Conservation (phyloP, 352 stramenopile species). For the Achlya hypogyna region DNA sequence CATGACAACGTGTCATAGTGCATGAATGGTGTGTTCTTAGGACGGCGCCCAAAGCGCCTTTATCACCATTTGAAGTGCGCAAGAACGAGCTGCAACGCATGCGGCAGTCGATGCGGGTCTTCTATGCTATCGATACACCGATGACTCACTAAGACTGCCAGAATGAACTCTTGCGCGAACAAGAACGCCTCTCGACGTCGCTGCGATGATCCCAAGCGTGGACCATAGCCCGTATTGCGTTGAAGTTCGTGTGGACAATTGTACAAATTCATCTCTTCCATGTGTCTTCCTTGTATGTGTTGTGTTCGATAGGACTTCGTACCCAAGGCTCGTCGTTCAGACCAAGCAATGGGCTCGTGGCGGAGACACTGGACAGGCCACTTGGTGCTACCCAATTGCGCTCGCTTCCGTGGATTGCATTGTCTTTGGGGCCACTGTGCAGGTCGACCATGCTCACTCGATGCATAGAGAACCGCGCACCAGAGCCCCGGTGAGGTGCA, state of each 20-base stretch:
- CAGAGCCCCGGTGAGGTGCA: too few species aligned
- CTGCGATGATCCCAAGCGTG: neutral
- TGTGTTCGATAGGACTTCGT: too few species aligned
- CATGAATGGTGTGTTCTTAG: neutral
- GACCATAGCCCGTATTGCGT: neutral
- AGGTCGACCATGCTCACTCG: too few species aligned
- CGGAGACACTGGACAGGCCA: too few species aligned
- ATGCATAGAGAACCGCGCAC: too few species aligned
- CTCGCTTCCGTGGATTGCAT: too few species aligned
- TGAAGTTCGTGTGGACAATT: neutral
- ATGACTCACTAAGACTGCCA: neutral
- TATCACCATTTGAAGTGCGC: neutral
- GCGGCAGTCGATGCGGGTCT: constrained; percentile 14
- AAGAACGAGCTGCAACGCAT: constrained; percentile 17
- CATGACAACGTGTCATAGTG: neutral
- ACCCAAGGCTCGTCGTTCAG: too few species aligned
- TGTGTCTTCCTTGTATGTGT: too few species aligned
- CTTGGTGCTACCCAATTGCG: too few species aligned
- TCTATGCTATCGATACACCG: neutral
- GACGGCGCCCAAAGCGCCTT: neutral
- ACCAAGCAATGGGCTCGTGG: too few species aligned
- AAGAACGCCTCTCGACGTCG: neutral
- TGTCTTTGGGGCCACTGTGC: too few species aligned
- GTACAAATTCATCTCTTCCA: neutral
- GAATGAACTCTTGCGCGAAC: constrained; percentile 12